Conservation (phyloP, 306 rosid species). For the Quercus cerris region DNA sequence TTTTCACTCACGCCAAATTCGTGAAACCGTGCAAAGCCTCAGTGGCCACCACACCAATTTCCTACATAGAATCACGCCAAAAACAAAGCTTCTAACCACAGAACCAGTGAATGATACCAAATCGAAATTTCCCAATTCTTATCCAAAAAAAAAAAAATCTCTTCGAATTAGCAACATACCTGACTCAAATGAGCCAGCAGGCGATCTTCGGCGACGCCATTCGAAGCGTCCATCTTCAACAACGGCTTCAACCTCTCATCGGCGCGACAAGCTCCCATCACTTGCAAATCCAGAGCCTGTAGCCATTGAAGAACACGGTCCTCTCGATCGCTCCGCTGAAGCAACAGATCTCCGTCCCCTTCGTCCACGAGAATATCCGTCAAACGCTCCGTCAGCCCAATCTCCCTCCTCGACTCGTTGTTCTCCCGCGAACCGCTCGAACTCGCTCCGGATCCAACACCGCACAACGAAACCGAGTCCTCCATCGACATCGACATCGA, state of each 20-base stretch:
- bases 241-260: slow-evolving; percentile 89
- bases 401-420: slow-evolving; percentile 47
- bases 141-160: not conserved
- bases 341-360: slow-evolving; percentile 81
- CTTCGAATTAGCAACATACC: slow-evolving; percentile 36
- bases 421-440: slow-evolving; percentile 18
- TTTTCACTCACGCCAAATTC: slow-evolving; percentile 14
- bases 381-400: slow-evolving; percentile 68
- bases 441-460: slow-evolving; percentile 33
- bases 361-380: slow-evolving; percentile 70
- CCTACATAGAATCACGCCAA: slow-evolving; percentile 19
- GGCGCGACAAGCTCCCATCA: slow-evolving; percentile 88
- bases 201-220: slow-evolving; percentile 85
- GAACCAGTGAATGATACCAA: slow-evolving; percentile 11
- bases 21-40: slow-evolving; percentile 22
- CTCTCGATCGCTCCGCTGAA: slow-evolving; percentile 66
- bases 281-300: slow-evolving; percentile 91
- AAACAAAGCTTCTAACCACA: slow-evolving; percentile 15
- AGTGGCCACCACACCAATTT: slow-evolving; percentile 9
- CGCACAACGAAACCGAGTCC: slow-evolving; percentile 24
- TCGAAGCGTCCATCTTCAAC: slow-evolving; percentile 69
- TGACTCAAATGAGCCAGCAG: slow-evolving; percentile 80
- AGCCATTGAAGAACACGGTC: slow-evolving; percentile 74
- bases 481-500: slow-evolving; percentile 28
- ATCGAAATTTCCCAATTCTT: not conserved